phyloP scores from a whole-genome alignment of 257 asterid species.

The Capsicum rhomboideum region DNA sequence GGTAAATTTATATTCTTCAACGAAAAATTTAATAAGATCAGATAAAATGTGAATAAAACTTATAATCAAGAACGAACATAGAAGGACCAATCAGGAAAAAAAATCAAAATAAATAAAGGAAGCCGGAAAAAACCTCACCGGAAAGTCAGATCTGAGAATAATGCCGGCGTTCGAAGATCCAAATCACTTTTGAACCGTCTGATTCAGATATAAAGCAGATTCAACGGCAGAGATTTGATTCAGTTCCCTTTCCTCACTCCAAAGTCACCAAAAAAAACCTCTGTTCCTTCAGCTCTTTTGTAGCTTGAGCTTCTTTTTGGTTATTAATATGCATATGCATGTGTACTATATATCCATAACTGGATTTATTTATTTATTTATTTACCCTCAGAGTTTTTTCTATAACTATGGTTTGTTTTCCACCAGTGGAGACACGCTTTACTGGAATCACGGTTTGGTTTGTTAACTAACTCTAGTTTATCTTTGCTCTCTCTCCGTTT shows the following conservation, averaged over 20 bases:
- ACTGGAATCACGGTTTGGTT: neutral
- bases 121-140: slow-evolving; percentile 38
- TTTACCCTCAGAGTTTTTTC: neutral
- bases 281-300: slow-evolving; percentile 1
- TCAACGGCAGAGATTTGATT: slow-evolving; percentile 31
- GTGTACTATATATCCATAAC: neutral
- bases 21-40: neutral
- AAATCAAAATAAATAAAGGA: neutral
- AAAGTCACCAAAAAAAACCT: slow-evolving; percentile 17
- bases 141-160: slow-evolving; percentile 56
- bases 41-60: neutral
- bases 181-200: neutral
- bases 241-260: neutral
- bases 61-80: neutral
- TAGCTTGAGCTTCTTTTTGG: neutral
- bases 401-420: neutral
- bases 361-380: no score
- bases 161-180: slow-evolving; percentile 7
- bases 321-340: neutral
- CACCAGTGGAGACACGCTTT: neutral
- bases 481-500: no score
- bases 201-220: slow-evolving; percentile 4
- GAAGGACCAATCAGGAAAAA: neutral
- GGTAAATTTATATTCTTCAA: neutral
- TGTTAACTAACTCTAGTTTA: neutral